A percentile compares a stretch with the other conserved stretches of the same genome.
These are phyloP conservation scores for Euclidium syriacum DNA, from an alignment of 345 rosid genomes.

Conservation along the genomic window DNA sequence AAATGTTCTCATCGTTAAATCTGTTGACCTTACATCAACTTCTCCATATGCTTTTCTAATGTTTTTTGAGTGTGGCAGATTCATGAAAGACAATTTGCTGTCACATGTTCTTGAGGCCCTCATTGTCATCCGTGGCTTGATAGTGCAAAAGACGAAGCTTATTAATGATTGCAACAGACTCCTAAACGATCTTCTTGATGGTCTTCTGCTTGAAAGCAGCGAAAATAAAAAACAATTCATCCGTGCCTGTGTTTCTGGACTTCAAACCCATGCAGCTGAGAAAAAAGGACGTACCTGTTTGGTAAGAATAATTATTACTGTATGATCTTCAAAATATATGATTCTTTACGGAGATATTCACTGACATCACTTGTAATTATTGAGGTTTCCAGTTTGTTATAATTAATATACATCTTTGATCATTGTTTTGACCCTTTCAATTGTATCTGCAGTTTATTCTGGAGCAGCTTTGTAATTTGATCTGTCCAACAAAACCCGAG, in stretches of 20 bases:
- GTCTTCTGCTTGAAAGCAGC: conserved; percentile 95
- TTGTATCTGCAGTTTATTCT: conserved; percentile 75
- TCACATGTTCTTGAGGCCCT: conserved; percentile 94
- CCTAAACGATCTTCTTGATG: conserved; percentile 84
- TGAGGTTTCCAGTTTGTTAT: neutral
- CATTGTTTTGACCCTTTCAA: conserved; percentile 25
- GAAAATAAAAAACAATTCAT: conserved; percentile 91
- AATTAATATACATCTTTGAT: neutral
- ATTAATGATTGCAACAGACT: conserved; percentile 92
- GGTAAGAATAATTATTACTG: conserved; percentile 41
- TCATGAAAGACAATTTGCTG: conserved; percentile 83
- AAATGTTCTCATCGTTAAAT: conserved; percentile 9
- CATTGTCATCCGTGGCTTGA: conserved; percentile 85
- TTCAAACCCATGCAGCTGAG: conserved; percentile 84
- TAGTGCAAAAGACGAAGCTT: conserved; percentile 97
- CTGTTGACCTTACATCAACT: conserved; percentile 11
- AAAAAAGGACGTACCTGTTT: conserved; percentile 76
- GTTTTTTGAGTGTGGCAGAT: conserved; percentile 44
- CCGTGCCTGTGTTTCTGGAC: conserved; percentile 86
- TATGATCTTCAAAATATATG: conserved; percentile 5
- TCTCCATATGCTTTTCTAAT: conserved; percentile 21
- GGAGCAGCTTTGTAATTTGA: conserved; percentile 97
- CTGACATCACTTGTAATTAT: conserved; percentile 13
- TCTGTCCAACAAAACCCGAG: conserved; percentile 97
- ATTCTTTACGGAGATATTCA: conserved; percentile 9